Conservation (phyloP, 768 basidiomycete species). For the Peribolospora baueri region DNA sequence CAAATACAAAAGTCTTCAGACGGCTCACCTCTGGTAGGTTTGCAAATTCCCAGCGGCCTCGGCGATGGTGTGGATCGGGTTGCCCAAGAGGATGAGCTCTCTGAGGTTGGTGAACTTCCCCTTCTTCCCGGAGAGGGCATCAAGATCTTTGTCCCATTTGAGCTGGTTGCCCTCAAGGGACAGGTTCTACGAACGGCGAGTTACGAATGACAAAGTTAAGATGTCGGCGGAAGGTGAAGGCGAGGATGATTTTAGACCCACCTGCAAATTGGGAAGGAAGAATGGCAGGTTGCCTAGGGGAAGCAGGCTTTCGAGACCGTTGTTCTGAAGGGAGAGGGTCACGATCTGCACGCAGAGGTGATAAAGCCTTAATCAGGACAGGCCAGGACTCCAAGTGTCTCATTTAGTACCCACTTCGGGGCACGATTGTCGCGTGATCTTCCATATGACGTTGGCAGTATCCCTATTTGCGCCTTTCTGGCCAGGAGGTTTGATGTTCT, state of each 20-base stretch:
- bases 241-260: too few relatives aligned
- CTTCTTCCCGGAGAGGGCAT: constrained; percentile 13
- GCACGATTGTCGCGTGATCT: constrained; percentile 51
- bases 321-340: constrained; percentile 65
- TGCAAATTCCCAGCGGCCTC: constrained; percentile 33
- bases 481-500: constrained; percentile 48
- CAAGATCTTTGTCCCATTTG: constrained; percentile 15
- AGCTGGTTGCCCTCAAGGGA: constrained; percentile 52
- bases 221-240: too few relatives aligned
- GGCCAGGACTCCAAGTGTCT: background rate
- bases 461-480: constrained; percentile 31
- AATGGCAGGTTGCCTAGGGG: constrained; percentile 35
- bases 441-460: constrained; percentile 57
- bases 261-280: constrained; percentile 49
- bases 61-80: constrained; percentile 44
- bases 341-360: constrained; percentile 18
- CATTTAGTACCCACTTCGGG: constrained; percentile 32
- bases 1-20: background rate
- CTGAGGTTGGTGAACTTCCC: constrained; percentile 16
- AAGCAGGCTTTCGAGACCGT: constrained; percentile 37
- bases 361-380: background rate
- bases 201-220: constrained; percentile 31
- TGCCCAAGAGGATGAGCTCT: constrained; percentile 49
- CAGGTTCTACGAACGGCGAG: constrained; percentile 56
- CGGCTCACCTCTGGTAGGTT: constrained; percentile 41